Evolutionary conservation across 2,329 filamentous ascomycete species (phyloP).

Genomic region (Alternaria arborescens): DNA sequence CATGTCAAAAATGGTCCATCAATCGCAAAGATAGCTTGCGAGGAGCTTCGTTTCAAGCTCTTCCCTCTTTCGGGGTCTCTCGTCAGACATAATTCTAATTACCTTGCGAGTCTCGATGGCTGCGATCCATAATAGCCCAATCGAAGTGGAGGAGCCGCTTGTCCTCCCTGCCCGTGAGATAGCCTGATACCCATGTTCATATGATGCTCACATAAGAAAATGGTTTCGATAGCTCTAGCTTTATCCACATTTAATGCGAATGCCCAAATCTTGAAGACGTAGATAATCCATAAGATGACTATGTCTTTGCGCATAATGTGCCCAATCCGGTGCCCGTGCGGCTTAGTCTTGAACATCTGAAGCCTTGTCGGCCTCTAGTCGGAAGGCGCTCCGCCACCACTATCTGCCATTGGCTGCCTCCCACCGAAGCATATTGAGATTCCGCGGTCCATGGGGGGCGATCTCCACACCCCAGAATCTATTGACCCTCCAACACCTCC

Average conservation of each 20-base stretch:
- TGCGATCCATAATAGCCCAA: too few relatives aligned
- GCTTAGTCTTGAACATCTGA: neutral
- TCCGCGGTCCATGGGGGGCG: neutral
- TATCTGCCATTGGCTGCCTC: neutral
- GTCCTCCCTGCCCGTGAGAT: too few relatives aligned
- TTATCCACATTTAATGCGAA: too few relatives aligned
- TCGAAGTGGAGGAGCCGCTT: too few relatives aligned
- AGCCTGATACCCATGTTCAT: too few relatives aligned
- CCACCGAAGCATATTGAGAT: slow-evolving; percentile 1
- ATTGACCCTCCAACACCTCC: neutral
- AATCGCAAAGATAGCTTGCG: neutral
- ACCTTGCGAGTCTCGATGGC: too few relatives aligned
- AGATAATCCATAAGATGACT: neutral
- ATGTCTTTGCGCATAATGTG: neutral
- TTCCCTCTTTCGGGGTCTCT: neutral
- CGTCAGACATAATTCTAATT: too few relatives aligned
- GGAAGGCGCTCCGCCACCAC: neutral
- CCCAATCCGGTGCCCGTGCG: neutral
- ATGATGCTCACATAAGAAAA: too few relatives aligned
- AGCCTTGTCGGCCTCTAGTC: neutral
- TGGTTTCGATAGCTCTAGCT: too few relatives aligned
- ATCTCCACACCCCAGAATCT: slow-evolving; percentile 5
- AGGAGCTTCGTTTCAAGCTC: neutral
- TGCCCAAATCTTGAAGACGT: neutral
- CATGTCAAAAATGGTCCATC: neutral